Base-by-base conservation (phyloP, 2,329 filamentous ascomycete species). In the Cyphellophora attinorum region DNA sequence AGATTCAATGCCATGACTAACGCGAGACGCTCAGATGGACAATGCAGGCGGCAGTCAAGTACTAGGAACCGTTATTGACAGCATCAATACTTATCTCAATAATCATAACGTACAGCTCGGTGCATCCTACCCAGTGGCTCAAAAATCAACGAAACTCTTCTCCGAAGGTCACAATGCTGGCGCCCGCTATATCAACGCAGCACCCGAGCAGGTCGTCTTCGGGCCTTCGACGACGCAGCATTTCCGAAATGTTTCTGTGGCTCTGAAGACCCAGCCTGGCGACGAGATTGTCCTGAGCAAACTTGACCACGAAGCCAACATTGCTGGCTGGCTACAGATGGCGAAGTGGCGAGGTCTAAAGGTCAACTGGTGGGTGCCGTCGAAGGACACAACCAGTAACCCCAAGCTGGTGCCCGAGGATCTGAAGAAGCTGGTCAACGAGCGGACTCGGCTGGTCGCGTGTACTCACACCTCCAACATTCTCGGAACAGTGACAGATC, bases 261-360 rank as follows among this genome's bases (percentile, higher is more conserved):
- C 71, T 2, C 56, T 80, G 4, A 48, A 54, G 8, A 73, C 79
- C 50, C 48, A 61, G 8, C 52, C 63, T 2, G 74, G 74, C 28
- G 74, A 78, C 40, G 79, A 85, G 51, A 67, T 89, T 34, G 62
- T 91, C 41, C 51, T 88, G 8, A 85, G 81, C 0, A 70, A 70
- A 37, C 62, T 85, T 35, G 82, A 88, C 53, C 82, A 89, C 50
- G 83, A 88, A 59, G 78, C 82, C 23, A 85, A 86, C 52, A 76
- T 83, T 37, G 74, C 79, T 2, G 68, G 81, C 0, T 89, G 82
- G 84, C 60, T 84, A 0, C 70, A 74, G 32, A 66, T 88, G 16
- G 81, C 81, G 2, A 57, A 68, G 18, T 67, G 70, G 11, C 67
- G 75, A 29, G 66, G 70, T 3, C 62, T 84, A 5, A 68, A 58